Evolutionary conservation across 1,139 yeast genomes (phyloP), one percentile per base, ranked within the genome.

Genomic region (Taphrina communis): DNA sequence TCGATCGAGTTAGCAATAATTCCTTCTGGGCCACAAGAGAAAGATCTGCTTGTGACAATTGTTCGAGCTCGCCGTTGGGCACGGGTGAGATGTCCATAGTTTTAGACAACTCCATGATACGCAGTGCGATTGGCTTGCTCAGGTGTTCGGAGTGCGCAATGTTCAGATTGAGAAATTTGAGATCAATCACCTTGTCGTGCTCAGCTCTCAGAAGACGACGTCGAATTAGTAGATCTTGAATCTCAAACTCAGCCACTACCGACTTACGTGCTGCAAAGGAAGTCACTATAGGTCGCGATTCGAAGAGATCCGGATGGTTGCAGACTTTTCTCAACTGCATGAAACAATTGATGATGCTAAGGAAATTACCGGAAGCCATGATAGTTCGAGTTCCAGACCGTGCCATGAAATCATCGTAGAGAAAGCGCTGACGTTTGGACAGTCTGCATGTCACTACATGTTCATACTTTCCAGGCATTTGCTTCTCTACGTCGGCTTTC

Each of bases 291-390:
- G 98, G 99, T 70, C 99, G 83, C 6, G 93, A 97, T 77, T 95
- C 99, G 79, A 95, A 95, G 72, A 95, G 80, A 79, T 95, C 97
- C 0, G 99, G 99, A 79, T 94, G 99, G 75, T 94, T 94, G 79
- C 99, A 94, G 52, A 94, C 99, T 78, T 95, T 95, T 74, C 99
- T 86, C 75, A 95, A 82, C 78, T 95, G 99, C 99, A 95, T 95
- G 79, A 95, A 83, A 81, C 99, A 94, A 75, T 95, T 95, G 75
- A 95, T 93, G 75, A 95, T 95, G 25, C 97, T 91, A 78, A 95
- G 82, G 75, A 92, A 95, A 76, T 94, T 95, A 1, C 99, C 99
- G 19, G 97, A 90, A 0, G 95, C 95, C 72, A 95, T 82, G 0
- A 98, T 94, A 73, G 91, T 97, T 74, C 87, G 88, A 0, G 99